Base-by-base conservation (phyloP, 768 basidiomycete genomes). In the Roridomyces roridus region DNA sequence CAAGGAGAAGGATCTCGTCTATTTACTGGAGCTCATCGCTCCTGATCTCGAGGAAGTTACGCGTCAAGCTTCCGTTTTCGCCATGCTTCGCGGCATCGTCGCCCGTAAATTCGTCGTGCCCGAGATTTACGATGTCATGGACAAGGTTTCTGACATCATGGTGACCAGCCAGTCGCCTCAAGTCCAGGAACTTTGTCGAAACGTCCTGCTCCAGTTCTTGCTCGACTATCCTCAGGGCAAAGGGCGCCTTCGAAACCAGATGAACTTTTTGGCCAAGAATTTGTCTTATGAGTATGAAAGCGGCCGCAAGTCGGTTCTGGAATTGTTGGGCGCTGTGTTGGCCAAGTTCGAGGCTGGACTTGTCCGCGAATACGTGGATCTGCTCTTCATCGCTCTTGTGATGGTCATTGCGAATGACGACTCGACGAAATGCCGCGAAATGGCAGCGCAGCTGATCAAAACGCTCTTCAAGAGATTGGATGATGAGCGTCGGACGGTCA, bases 71-170 rank as follows among this genome's bases (percentile, higher is more conserved):
- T 82, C 93, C 9, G 89, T 92, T 8, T 98, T 99, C 70, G 77
- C 90, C 1, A 83, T 98, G 64, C 83, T 99, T 15, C 89, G 94
- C 10, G 91, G 95, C 23, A 94, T 98, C 63, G 87, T 98, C 15
- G 83, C 89, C 6, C 86, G 96, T 28, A 93, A 92, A 68, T 91
- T 98, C 60, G 87, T 98, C 28, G 92, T 96, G 0, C 93, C 93
- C 0, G 97, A 98, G 72, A 89, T 99, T 46, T 99, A 99, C 74
- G 96, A 98, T 70, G 74, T 96, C 31, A 98, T 99, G 96, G 92
- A 93, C 57, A 87, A 87, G 55, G 87, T 98, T 20, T 87, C 94
- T 4, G 89, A 94, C 62, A 85, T 96, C 64, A 87, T 97, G 81
- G 93, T 99, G 36, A 96, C 94, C 12, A 95, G 85, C 63, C 96